Evolutionary conservation across 2,329 filamentous ascomycete genomes (phyloP), one percentile per base, ranked within the genome.

Genomic region (Colletotrichum filicis): DNA sequence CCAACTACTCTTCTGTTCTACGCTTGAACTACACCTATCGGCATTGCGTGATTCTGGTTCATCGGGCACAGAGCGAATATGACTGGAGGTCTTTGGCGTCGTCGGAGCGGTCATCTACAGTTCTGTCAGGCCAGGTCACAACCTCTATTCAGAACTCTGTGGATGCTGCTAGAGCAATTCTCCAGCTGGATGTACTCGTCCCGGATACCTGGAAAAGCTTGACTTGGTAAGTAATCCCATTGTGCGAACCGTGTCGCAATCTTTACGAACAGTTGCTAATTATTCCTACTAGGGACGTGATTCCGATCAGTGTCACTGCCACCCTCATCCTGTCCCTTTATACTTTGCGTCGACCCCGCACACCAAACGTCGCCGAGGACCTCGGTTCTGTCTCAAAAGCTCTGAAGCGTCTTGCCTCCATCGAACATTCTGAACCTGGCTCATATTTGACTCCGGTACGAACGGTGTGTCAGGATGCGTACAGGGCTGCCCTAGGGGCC

Each of bases 21-120:
- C 63, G 63, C 32, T 24, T 66, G 3, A 37, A 66, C 8, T 58
- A 57, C 22, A 55, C 52, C 19, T 66, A 66, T n/a, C 42, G 12
- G 6, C 32, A 55, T 14, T 28, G 49, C 4, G 30, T 66, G 16
- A 55, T 66, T 19, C 55, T 56, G 32, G 28, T 58, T n/a, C 63
- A 66, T 22, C 52, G 63, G 14, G 35, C 32, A 16, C 63, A 46
- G n/a, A 56, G 37, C 9, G 32, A 57, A 30, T 5, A 42, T 16
- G 46, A 32, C 4, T 66, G 53, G 19, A 55, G 35, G 24, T 56
- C 35, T 2, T 46, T 46, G 19, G 30, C 14, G n/a, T 46, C 16
- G 4, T 2, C 24, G 22, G 5, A 24, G 28, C 16, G 1, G 2
- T 5, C 12, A 4, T 7, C 14, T n/a, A 8, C 7, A 11, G 2